Conservation (phyloP, 2,329 filamentous ascomycete genomes). For the Laburnicola sp. region DNA sequence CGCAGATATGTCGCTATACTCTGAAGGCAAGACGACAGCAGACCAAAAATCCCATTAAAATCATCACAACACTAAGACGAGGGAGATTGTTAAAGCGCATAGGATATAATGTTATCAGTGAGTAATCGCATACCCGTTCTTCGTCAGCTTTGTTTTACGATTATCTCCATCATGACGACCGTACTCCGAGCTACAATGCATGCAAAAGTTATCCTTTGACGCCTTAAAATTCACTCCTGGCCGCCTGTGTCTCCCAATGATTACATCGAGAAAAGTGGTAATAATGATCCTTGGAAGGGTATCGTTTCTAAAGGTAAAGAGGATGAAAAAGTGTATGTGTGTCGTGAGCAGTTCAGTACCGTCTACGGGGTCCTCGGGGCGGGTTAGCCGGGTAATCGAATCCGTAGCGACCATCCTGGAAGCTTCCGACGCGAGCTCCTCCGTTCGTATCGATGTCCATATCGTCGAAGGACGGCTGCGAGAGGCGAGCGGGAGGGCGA, state of each 20-base stretch:
- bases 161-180: background rate
- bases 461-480: constrained; percentile 34
- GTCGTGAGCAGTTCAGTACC: constrained; percentile 25
- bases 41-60: too few relatives aligned
- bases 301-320: constrained; percentile 6
- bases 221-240: background rate
- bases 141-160: background rate
- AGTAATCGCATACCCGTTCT: background rate
- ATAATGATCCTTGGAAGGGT: constrained; percentile 3
- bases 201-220: background rate
- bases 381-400: constrained; percentile 42
- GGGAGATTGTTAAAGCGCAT: too few relatives aligned
- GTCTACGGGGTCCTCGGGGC: constrained; percentile 39
- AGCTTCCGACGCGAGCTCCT: constrained; percentile 38
- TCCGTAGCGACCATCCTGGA: constrained; percentile 51
- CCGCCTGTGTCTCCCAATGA: too few relatives aligned
- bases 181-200: constrained; percentile 5
- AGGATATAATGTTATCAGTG: background rate
- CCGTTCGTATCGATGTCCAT: constrained; percentile 49
- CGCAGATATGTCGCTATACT: too few relatives aligned
- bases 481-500: constrained; percentile 23
- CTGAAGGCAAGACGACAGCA: too few relatives aligned
- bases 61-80: too few relatives aligned
- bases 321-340: background rate
- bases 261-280: background rate